Evolutionary conservation across 306 rosid genomes (phyloP), one percentile per base, ranked within the genome.

Genomic region (Inga laurina): DNA sequence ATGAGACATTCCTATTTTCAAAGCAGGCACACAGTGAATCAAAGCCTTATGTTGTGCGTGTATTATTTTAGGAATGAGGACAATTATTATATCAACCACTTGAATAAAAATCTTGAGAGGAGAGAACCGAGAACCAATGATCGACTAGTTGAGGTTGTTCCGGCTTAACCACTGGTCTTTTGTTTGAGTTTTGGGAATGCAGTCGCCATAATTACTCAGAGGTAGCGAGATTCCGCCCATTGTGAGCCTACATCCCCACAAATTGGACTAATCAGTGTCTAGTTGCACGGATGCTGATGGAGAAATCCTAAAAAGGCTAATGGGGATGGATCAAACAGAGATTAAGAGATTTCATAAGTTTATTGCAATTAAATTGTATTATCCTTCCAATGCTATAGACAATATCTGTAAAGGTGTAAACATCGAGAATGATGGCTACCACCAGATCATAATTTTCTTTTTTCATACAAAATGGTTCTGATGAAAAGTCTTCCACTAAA

Each of bases 311-410:
- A 6, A 39, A 39, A 39, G 7, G 43, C 43, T 6, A 39, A 39
- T 39, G 43, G 54, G 54, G 54, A 49, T 49, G 48, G 43, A 66
- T 80, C 49, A 72, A 44, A 22, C 18, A 43, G 59, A 39, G 44
- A 71, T 44, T 72, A 30, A 71, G 74, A 48, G 32, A 74, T 74
- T 49, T 52, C 46, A 59, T 45, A 45, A 22, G 13, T 81, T 72
- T 72, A 81, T 59, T 59, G 79, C 84, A 72, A 64, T 72, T 59
- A 45, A 27, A 19, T 81, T 73, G 65, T 73, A 73, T 73, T 68
- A 81, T 73, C 79, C 74, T 73, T 81, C 84, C 30, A 73, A 81
- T 45, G 65, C 30, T 61, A 46, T 12, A 80, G 45, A 52, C 48
- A 80, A 49, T 30, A 49, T 22, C 35, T 59, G 2, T 22, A 49